phyloP scores from a whole-genome alignment of 2,329 filamentous ascomycete species.

The Geosmithia flava region DNA sequence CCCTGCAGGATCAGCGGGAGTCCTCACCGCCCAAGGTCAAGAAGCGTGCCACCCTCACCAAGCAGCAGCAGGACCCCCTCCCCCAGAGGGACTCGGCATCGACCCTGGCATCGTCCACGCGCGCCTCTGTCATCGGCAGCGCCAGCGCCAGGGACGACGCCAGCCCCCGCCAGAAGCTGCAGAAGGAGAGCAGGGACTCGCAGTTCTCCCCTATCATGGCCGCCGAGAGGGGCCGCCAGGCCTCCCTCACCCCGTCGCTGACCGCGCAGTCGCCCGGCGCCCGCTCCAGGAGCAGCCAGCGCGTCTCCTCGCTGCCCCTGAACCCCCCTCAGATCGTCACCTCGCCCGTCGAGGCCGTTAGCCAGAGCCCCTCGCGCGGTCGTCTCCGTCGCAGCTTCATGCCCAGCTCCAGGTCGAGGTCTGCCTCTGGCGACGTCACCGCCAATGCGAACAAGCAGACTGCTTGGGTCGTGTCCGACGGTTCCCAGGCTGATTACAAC shows the following conservation, averaged over 20 bases:
- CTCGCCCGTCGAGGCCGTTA: slow-evolving; percentile 16
- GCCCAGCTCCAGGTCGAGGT: slow-evolving; percentile 36
- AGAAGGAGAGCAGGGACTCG: slow-evolving; percentile 14
- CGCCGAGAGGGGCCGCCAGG: slow-evolving; percentile 2
- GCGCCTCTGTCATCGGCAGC: slow-evolving; percentile 2
- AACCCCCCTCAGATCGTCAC: slow-evolving; percentile 11
- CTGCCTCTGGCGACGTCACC: slow-evolving; percentile 28
- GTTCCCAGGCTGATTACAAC: slow-evolving; percentile 43
- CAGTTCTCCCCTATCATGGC: slow-evolving; percentile 11
- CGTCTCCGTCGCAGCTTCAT: slow-evolving; percentile 41
- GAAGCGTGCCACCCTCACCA: slow-evolving; percentile 9
- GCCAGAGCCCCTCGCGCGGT: slow-evolving; percentile 31
- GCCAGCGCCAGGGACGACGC: slow-evolving; percentile 7
- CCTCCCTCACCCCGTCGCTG: slow-evolving; percentile 18
- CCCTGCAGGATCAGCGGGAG: slow-evolving; percentile 7
- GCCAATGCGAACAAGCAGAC: slow-evolving; percentile 9
- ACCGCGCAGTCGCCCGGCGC: slow-evolving; percentile 15
- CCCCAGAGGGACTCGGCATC: slow-evolving; percentile 2
- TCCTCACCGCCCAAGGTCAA: background rate
- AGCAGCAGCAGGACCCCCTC: slow-evolving; percentile 5
- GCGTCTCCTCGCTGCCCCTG: slow-evolving; percentile 18
- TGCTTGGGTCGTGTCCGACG: slow-evolving; percentile 45
- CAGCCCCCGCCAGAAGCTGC: slow-evolving; percentile 14
- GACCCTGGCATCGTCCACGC: slow-evolving; percentile 1
- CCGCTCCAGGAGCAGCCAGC: slow-evolving; percentile 3